Evolutionary conservation across 2,329 filamentous ascomycete genomes (phyloP), one percentile per base, ranked within the genome.

Genomic region (Macrophomina phaseolina): DNA sequence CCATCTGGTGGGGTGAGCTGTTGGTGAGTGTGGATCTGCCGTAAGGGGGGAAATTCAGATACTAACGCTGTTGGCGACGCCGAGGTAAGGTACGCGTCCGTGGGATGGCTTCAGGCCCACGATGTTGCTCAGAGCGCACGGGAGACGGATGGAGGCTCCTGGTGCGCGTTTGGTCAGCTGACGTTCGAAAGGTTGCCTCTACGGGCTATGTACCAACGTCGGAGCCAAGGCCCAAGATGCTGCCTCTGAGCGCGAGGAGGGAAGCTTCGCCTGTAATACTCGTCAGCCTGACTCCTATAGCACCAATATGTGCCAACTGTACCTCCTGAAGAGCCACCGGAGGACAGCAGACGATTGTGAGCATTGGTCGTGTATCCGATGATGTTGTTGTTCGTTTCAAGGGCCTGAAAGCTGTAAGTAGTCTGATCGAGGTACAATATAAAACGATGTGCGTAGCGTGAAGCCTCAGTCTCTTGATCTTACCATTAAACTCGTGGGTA

Each of bases 301-400:
- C 23, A 3, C 23, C 23, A 23, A 23, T 23, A 2, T 23, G 23
- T 23, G 23, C 23, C 2, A 23, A 23, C 3, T 23, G 23, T 23
- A 38, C 51, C 51, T 8, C 87, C 87, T 1, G 86, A 88, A 55
- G 84, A 87, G 12, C 87, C 87, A 16, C 87, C 87, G 66, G 78
- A 77, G 9, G 81, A 82, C 3, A 89, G 78, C 5, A 84, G 78
- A 30, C 85, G 78, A 73, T 88, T 88, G 69, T 80, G 83, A 2
- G 87, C 85, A 70, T 89, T 88, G 70, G 79, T 80, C 0, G 85
- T 87, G 67, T 86, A 85, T 2, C 81, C 85, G 70, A 87, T 86
- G 69, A 89, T 83, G 67, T 88, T 86, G 76, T 89, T 89, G 70
- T 85, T 78, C 0, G 86, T 89, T 77, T 89, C 86, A 14, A 83